A percentile compares a stretch with the other conserved stretches of the same genome.
Evolutionary conservation across 1,284 basidiomycete species (phyloP).

Genomic region (Sporisorium sorghi): DNA sequence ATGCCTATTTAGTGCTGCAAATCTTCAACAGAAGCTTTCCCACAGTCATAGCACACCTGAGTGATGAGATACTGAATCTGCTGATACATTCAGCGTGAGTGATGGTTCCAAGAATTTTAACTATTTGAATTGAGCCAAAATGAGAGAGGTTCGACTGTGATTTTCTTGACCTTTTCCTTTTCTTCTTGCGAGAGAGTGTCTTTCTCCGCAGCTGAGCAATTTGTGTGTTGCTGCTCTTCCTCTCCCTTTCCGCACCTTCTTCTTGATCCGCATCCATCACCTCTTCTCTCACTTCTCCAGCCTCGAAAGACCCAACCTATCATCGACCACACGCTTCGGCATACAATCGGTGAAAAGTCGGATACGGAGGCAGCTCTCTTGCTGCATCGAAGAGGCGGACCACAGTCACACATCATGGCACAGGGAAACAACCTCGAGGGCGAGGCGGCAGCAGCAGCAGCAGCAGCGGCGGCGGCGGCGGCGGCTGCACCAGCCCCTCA

Average conservation of each 20-base stretch:
- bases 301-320: background rate
- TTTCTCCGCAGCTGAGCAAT: too few species aligned
- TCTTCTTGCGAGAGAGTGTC: background rate
- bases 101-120: too few species aligned
- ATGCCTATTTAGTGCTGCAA: too few species aligned
- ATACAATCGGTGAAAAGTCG: background rate
- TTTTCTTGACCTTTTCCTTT: background rate
- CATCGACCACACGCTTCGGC: background rate
- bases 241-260: background rate
- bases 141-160: too few species aligned
- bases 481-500: conserved; percentile 13
- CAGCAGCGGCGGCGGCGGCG: background rate
- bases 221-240: background rate
- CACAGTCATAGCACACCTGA: too few species aligned
- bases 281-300: background rate
- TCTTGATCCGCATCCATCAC: background rate
- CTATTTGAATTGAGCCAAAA: too few species aligned
- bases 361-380: background rate
- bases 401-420: conserved; percentile 17
- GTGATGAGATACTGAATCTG: too few species aligned
- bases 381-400: background rate
- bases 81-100: too few species aligned
- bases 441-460: background rate
- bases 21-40: too few species aligned
- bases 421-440: conserved; percentile 20